Evolutionary conservation across 108 stramenopile species (phyloP), one percentile per base, ranked within the genome.

Genomic region (Hondaea fermentalgiana): DNA sequence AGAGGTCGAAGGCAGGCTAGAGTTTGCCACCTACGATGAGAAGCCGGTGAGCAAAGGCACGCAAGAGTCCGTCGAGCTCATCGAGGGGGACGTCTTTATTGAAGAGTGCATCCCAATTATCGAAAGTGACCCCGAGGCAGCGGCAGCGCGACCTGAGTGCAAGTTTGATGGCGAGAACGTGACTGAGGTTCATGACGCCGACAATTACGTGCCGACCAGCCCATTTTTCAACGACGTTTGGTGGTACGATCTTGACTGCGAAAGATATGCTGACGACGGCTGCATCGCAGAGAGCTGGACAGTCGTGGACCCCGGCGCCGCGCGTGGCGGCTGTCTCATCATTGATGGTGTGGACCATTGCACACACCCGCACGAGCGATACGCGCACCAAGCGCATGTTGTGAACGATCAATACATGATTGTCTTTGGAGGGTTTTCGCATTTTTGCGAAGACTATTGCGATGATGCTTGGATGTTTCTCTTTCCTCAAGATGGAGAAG

Each of bases 371-470:
- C 90, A 87, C 64, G 96, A 96, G 90, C 88, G 96, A 3, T 96
- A 92, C 88, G 89, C 91, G 35, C 96, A 97, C 47, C 95, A 95
- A 12, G 94, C 95, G 16, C 91, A 95, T n/a, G 89, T 95, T 91
- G 83, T 96, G 57, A 92, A 94, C 87, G 93, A 94, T 87, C 87
- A 87, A 47, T 94, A 93, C n/a, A 93, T 97, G 95, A 88, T 94
- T 4, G 88, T 97, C 16, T 97, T 94, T 72, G 96, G 96, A 43
- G 96, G 96, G 3, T 96, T 95, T 89, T 90, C 90, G 28, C 93
- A 94, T 12, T 89, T 93, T 16, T 97, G 96, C 89, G 94, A 94
- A 87, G 96, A 97, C 90, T 97, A 95, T 83, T 96, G 96, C 87
- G 94, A 94, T 72, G 96, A 97, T 88, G 76, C 95, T 72, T 97